phyloP scores from a whole-genome alignment of 2,329 filamentous ascomycete species.

The Ophiosphaerella herpotricha region DNA sequence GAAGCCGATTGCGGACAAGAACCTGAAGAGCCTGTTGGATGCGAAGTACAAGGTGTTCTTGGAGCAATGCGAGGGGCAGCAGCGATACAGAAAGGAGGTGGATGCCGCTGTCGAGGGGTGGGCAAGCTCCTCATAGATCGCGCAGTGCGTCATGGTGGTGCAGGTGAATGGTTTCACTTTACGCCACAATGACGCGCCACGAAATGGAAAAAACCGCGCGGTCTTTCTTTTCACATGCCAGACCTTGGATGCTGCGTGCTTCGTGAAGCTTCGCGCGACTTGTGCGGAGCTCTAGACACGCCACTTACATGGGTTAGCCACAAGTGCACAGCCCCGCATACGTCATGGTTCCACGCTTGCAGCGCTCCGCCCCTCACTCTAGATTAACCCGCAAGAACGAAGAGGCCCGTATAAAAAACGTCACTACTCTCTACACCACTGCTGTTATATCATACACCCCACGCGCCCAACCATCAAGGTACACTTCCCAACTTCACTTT shows the following conservation, averaged over 20 bases:
- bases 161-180: too few species aligned
- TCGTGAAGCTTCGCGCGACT: conserved; percentile 27
- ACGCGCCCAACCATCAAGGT: background rate
- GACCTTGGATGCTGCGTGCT: conserved; percentile 2
- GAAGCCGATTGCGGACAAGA: conserved; percentile 70
- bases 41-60: conserved; percentile 96
- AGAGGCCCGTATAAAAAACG: conserved; percentile 17
- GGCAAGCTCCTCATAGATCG: conserved; percentile 6
- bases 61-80: conserved; percentile 86
- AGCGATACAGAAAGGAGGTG: conserved; percentile 77
- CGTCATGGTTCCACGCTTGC: conserved; percentile 19
- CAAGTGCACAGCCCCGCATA: conserved; percentile 24
- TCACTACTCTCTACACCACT: conserved; percentile 2
- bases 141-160: background rate
- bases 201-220: background rate
- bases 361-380: conserved; percentile 19
- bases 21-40: conserved; percentile 78
- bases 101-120: conserved; percentile 59
- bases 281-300: conserved; percentile 17
- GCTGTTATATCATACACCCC: conserved; percentile 3
- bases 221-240: conserved; percentile 11
- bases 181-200: too few species aligned
- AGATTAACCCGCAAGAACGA: conserved; percentile 7
- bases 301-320: conserved; percentile 9
- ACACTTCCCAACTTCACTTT: background rate